Conservation (phyloP, 495 filamentous ascomycete genomes). For the Poronia punctata region DNA sequence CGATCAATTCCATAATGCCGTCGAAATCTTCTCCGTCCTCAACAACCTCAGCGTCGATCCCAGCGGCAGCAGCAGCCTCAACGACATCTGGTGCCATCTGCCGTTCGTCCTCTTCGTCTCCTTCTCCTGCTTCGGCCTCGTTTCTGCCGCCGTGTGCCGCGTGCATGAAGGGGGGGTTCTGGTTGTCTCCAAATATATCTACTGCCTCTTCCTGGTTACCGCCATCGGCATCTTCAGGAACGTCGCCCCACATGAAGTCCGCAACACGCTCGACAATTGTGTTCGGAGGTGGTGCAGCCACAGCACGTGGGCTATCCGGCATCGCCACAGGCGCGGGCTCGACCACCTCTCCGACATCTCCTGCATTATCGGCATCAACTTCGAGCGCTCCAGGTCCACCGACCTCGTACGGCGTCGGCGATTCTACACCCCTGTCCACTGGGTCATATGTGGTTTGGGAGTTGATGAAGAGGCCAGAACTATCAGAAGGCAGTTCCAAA, state of each 20-base stretch:
- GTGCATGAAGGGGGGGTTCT: slow-evolving; percentile 22
- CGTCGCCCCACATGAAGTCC: slow-evolving; percentile 43
- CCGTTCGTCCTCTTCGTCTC: slow-evolving; percentile 18
- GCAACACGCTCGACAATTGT: slow-evolving; percentile 32
- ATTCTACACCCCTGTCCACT: too few relatives aligned
- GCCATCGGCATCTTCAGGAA: slow-evolving; percentile 19
- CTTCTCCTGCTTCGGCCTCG: slow-evolving; percentile 6
- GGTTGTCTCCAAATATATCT: slow-evolving; percentile 36
- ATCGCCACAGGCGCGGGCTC: neutral
- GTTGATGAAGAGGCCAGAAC: too few relatives aligned
- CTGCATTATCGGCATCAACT: too few relatives aligned
- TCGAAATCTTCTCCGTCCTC: slow-evolving; percentile 97
- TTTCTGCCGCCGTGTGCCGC: slow-evolving; percentile 15
- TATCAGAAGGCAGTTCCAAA: too few relatives aligned
- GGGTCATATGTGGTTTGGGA: too few relatives aligned
- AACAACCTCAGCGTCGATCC: slow-evolving; percentile 41
- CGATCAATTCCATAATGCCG: slow-evolving; percentile 90
- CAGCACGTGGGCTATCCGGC: slow-evolving; percentile 1
- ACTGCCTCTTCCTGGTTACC: slow-evolving; percentile 30
- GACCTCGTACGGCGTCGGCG: too few relatives aligned
- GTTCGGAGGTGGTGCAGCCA: slow-evolving; percentile 16
- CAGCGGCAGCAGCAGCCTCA: slow-evolving; percentile 35
- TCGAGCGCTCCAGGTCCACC: too few relatives aligned
- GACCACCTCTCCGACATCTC: neutral
- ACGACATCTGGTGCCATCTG: slow-evolving; percentile 28